Evolutionary conservation across 805 yeast species (phyloP).

Genomic region (Kodamaea kakaduensis): DNA sequence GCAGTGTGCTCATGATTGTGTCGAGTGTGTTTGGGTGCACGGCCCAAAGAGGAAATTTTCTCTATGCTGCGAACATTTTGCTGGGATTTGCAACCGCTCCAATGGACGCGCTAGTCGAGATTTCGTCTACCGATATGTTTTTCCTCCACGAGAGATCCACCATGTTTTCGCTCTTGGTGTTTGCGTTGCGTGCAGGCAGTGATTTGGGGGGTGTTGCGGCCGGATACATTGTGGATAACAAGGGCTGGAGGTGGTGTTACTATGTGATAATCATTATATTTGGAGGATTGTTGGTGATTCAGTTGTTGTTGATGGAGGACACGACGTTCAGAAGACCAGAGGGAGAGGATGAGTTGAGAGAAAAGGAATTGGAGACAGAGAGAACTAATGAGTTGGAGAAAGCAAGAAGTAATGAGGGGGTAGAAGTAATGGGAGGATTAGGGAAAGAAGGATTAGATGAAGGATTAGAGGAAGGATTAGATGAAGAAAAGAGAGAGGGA

Average conservation of each 20-base stretch:
- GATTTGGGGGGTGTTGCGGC: slow-evolving; percentile 43
- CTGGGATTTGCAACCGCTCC: slow-evolving; percentile 41
- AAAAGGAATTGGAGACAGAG: no score
- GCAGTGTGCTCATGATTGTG: slow-evolving; percentile 24
- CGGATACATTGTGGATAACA: slow-evolving; percentile 37
- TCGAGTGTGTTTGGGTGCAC: slow-evolving; percentile 31
- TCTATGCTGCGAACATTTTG: slow-evolving; percentile 22
- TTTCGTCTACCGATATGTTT: slow-evolving; percentile 42
- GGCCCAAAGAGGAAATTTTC: slow-evolving; percentile 18
- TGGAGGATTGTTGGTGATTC: slow-evolving; percentile 28
- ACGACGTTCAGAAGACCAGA: slow-evolving; percentile 37
- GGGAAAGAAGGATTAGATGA: background rate
- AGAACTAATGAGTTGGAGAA: no score
- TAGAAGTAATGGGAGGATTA: background rate
- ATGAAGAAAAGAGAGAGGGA: background rate
- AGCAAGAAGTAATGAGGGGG: no score
- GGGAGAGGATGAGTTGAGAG: no score
- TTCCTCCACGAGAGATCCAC: slow-evolving; percentile 42
- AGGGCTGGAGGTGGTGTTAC: slow-evolving; percentile 42
- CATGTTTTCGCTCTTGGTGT: slow-evolving; percentile 28
- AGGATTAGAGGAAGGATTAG: background rate
- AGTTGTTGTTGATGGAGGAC: slow-evolving; percentile 41
- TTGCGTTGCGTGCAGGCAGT: slow-evolving; percentile 43
- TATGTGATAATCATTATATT: slow-evolving; percentile 31
- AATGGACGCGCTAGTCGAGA: slow-evolving; percentile 45